Conservation (phyloP, 1,284 basidiomycete species). For the Inonotus obliquus region DNA sequence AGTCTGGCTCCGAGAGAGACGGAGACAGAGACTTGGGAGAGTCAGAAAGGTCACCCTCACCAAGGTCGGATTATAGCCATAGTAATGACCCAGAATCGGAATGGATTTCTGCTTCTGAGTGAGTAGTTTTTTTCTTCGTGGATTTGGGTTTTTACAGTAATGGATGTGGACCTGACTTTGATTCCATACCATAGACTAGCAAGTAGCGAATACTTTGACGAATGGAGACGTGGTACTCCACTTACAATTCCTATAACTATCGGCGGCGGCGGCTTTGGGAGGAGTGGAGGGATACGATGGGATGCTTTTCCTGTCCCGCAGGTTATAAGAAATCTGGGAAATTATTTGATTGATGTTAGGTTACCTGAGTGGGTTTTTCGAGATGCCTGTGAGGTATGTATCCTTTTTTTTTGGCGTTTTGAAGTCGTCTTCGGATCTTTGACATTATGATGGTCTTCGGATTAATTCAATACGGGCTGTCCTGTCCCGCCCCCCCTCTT, state of each 20-base stretch:
- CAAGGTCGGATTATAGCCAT: background rate
- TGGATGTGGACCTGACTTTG: too few species aligned
- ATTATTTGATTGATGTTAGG: slow-evolving; percentile 3
- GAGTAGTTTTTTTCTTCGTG: background rate
- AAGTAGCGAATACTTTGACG: slow-evolving; percentile 2
- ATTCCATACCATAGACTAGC: slow-evolving; percentile 1
- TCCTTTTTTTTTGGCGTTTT: too few species aligned
- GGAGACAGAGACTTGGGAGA: too few species aligned
- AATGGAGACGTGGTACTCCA: slow-evolving; percentile 4
- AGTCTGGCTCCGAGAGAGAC: too few species aligned
- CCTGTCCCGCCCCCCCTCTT: too few species aligned
- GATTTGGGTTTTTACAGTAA: background rate
- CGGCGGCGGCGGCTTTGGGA: slow-evolving; percentile 2
- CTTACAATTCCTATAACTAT: background rate
- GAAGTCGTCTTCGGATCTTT: too few species aligned
- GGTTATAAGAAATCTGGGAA: slow-evolving; percentile 5
- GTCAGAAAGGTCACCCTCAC: background rate
- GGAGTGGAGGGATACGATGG: background rate
- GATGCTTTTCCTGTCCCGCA: slow-evolving; percentile 5
- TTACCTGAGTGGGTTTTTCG: slow-evolving; percentile 2
- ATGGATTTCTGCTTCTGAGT: background rate
- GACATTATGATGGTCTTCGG: too few species aligned
- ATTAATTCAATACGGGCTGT: too few species aligned
- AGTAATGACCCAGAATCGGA: too few species aligned
- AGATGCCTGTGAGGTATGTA: slow-evolving; percentile 1